Evolutionary conservation across 345 rosid species (phyloP).

Genomic region (Eucalyptus regnans): DNA sequence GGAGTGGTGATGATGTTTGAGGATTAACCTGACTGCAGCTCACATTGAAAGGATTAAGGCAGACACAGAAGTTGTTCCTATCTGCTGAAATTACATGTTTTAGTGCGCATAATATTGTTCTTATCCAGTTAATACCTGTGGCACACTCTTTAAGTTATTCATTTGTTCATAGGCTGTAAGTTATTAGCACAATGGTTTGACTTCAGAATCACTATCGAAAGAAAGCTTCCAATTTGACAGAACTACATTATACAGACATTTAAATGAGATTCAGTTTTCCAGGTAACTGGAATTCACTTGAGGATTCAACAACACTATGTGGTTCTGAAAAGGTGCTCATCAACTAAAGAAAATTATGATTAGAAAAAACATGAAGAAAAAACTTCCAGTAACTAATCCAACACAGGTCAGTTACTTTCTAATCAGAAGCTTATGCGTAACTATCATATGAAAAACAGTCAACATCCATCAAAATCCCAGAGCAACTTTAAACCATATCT

Average conservation of each 20-base stretch:
- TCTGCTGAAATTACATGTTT: neutral
- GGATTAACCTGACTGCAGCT: neutral
- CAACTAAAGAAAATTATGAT: neutral
- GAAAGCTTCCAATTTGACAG: neutral
- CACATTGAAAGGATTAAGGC: neutral
- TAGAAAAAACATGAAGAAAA: neutral
- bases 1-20: conserved; percentile 56
- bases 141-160: neutral
- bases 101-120: neutral
- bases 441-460: neutral
- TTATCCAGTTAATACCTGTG: neutral
- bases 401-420: neutral
- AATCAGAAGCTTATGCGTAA: neutral
- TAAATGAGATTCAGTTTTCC: neutral
- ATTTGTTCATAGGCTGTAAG: neutral
- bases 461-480: neutral
- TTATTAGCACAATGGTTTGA: neutral
- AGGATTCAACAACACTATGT: neutral
- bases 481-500: neutral
- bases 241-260: neutral
- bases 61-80: neutral
- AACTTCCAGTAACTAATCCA: neutral
- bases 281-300: neutral
- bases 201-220: neutral
- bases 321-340: neutral